These are phyloP conservation scores for Posidonia australis DNA, from an alignment of 106 monocot genomes.

Conservation along the genomic window DNA sequence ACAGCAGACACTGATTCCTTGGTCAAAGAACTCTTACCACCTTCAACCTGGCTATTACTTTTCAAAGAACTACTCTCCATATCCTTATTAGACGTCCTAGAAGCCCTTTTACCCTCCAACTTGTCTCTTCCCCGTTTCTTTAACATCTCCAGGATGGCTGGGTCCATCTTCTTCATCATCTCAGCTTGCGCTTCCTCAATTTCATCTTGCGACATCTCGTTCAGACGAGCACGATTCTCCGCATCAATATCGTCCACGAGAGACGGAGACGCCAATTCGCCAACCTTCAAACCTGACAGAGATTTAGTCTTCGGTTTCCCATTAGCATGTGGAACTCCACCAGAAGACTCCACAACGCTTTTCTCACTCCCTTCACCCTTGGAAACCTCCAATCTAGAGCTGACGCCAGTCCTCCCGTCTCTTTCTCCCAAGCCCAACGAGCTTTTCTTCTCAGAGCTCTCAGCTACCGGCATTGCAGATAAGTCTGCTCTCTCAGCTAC, in stretches of 20 bases:
- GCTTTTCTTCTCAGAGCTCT: not conserved
- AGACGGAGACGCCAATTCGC: not conserved
- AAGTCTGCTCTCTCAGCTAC: not conserved
- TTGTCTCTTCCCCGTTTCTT: slow-evolving; percentile 55
- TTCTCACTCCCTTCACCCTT: not conserved
- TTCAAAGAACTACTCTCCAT: slow-evolving; percentile 1
- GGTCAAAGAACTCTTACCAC: slow-evolving; percentile 15
- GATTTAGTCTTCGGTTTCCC: not conserved
- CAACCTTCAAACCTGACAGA: not conserved
- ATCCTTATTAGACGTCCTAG: not conserved
- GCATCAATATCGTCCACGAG: slow-evolving; percentile 50
- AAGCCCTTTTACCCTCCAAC: slow-evolving; percentile 19
- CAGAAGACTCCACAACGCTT: not conserved
- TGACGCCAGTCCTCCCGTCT: not conserved
- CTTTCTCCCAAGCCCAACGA: not conserved
- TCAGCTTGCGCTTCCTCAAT: slow-evolving; percentile 79
- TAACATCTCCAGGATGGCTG: slow-evolving; percentile 54
- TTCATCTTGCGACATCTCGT: slow-evolving; percentile 61
- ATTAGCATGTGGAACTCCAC: not conserved
- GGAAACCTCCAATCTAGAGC: not conserved
- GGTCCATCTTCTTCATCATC: slow-evolving; percentile 72
- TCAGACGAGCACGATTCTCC: slow-evolving; percentile 59
- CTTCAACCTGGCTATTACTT: not conserved
- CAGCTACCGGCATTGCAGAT: not conserved
- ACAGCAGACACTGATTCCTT: not conserved